Conservation (phyloP, 495 filamentous ascomycete genomes). For the Talaromyces thailandensis region DNA sequence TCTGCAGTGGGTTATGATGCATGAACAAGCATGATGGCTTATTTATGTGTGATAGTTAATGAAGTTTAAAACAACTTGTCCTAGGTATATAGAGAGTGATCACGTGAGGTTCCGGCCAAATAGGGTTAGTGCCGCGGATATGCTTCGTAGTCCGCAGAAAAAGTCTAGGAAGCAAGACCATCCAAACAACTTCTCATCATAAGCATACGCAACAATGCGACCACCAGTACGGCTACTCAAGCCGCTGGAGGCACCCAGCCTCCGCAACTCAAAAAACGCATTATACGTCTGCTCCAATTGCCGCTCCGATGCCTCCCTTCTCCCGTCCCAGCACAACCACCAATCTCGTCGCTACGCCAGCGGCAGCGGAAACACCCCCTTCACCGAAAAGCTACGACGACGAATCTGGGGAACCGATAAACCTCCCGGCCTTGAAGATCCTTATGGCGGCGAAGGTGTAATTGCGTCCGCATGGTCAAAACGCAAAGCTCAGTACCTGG, state of each 20-base stretch:
- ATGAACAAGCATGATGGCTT: too few species aligned
- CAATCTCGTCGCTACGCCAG: slow-evolving; percentile 34
- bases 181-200: neutral
- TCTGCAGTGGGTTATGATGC: too few species aligned
- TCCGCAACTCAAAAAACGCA: slow-evolving; percentile 2
- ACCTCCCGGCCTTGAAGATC: slow-evolving; percentile 45
- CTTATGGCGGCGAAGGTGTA: slow-evolving; percentile 34
- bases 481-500: slow-evolving; percentile 2
- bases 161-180: neutral
- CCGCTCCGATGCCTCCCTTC: slow-evolving; percentile 17
- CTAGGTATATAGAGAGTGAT: neutral
- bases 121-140: neutral
- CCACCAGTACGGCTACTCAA: slow-evolving; percentile 28
- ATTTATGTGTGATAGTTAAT: too few species aligned
- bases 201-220: slow-evolving; percentile 22
- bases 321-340: neutral
- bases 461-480: slow-evolving; percentile 21
- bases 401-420: slow-evolving; percentile 49
- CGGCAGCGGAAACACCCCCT: slow-evolving; percentile 22
- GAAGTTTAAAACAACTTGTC: neutral
- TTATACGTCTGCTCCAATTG: slow-evolving; percentile 37
- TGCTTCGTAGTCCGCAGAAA: slow-evolving; percentile 1
- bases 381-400: slow-evolving; percentile 41
- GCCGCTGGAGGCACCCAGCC: slow-evolving; percentile 21
- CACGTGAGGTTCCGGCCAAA: neutral